phyloP scores from a whole-genome alignment of 371 early-diverging fungal species.

The Umbelopsis sp. region DNA sequence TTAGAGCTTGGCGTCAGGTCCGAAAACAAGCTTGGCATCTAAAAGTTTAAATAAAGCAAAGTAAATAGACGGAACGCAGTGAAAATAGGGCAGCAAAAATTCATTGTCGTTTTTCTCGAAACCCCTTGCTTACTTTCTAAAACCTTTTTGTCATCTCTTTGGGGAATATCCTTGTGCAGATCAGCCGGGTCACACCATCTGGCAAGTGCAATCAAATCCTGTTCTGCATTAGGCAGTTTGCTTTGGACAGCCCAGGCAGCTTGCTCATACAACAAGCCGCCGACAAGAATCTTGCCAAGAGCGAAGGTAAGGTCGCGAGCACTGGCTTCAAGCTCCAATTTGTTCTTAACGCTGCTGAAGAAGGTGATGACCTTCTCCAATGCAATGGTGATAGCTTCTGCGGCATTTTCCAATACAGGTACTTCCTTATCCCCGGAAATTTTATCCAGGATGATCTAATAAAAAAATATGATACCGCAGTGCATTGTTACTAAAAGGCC shows the following conservation, averaged over 20 bases:
- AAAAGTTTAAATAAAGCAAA: not conserved
- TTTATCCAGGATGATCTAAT: constrained; percentile 23
- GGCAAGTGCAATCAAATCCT: constrained; percentile 29
- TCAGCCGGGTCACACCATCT: constrained; percentile 34
- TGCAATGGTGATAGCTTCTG: constrained; percentile 30
- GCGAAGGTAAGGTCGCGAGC: constrained; percentile 59
- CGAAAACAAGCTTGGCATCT: constrained; percentile 46
- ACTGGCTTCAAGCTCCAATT: constrained; percentile 42
- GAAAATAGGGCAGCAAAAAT: too few relatives aligned
- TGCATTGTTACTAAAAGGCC: too few relatives aligned
- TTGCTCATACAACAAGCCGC: constrained; percentile 54
- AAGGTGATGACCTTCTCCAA: constrained; percentile 28
- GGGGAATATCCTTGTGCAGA: constrained; percentile 24
- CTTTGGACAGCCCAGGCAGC: constrained; percentile 49
- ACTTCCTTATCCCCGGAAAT: constrained; percentile 10
- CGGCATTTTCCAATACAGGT: constrained; percentile 26
- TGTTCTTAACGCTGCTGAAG: constrained; percentile 21
- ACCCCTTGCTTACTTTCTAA: constrained; percentile 20
- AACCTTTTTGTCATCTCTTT: constrained; percentile 1
- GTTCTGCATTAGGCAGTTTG: constrained; percentile 26
- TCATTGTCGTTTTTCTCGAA: not conserved
- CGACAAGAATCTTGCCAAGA: constrained; percentile 52
- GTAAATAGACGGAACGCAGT: not conserved
- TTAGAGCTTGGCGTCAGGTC: constrained; percentile 38
- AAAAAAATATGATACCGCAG: not conserved